A percentile compares a stretch with the other conserved stretches of the same genome.
phyloP scores from a whole-genome alignment of 2,329 filamentous ascomycete genomes.

The Xylariaceae sp. region DNA sequence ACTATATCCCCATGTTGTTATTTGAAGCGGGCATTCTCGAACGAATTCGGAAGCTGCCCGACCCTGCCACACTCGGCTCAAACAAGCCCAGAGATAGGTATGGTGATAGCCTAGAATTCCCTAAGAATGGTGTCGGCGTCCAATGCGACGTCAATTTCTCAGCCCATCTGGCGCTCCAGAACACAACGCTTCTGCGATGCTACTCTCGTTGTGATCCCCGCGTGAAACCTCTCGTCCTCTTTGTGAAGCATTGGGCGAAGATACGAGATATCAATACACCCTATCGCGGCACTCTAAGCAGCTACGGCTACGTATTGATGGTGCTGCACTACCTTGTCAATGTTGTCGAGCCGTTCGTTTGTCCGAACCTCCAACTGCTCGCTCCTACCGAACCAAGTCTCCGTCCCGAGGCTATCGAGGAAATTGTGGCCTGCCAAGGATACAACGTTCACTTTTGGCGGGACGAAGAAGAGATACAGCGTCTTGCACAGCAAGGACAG shows the following conservation, averaged over 20 bases:
- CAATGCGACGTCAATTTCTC: slow-evolving; percentile 92
- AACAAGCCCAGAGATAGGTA: slow-evolving; percentile 51
- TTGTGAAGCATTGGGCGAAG: slow-evolving; percentile 90
- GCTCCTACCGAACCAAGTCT: slow-evolving; percentile 37
- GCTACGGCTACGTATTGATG: slow-evolving; percentile 91
- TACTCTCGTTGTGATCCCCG: slow-evolving; percentile 76
- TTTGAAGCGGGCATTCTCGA: slow-evolving; percentile 34
- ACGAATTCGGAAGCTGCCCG: slow-evolving; percentile 42
- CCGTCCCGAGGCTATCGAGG: slow-evolving; percentile 35
- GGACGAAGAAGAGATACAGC: slow-evolving; percentile 63
- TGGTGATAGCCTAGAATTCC: slow-evolving; percentile 65
- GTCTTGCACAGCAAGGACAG: slow-evolving; percentile 51
- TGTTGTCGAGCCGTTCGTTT: slow-evolving; percentile 70
- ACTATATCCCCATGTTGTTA: slow-evolving; percentile 36
- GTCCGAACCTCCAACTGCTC: slow-evolving; percentile 71
- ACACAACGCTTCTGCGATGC: slow-evolving; percentile 75
- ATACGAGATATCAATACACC: slow-evolving; percentile 78
- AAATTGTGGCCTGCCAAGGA: slow-evolving; percentile 52
- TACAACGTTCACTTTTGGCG: slow-evolving; percentile 73
- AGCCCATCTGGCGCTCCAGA: slow-evolving; percentile 75
- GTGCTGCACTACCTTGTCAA: slow-evolving; percentile 87
- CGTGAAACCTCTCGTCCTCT: slow-evolving; percentile 72
- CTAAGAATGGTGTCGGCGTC: slow-evolving; percentile 70
- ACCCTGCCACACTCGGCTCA: slow-evolving; percentile 46
- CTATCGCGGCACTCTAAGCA: slow-evolving; percentile 79